Conservation (phyloP, 2,329 filamentous ascomycete species). For the Aureobasidium namibiae region DNA sequence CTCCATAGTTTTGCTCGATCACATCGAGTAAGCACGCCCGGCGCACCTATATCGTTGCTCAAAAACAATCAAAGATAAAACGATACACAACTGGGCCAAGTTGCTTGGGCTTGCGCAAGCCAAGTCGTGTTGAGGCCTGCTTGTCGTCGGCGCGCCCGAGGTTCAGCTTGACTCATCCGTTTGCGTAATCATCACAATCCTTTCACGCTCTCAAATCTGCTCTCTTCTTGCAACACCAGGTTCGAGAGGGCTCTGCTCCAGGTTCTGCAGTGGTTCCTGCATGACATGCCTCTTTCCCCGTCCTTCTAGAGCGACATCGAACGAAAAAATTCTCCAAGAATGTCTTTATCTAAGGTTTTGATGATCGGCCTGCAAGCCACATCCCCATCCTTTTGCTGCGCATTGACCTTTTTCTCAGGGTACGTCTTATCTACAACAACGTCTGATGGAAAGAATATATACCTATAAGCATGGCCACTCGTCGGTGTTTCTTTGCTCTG, state of each 20-base stretch:
- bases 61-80: neutral
- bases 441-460: neutral
- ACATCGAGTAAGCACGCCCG: conserved; percentile 9
- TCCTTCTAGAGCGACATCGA: neutral
- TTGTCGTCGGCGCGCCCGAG: neutral
- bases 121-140: neutral
- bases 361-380: neutral
- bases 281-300: neutral
- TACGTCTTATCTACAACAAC: neutral
- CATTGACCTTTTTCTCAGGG: neutral
- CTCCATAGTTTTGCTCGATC: conserved; percentile 3
- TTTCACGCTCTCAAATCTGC: neutral
- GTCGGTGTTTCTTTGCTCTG: neutral
- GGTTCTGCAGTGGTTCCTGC: neutral
- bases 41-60: neutral
- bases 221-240: neutral
- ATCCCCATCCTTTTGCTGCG: conserved; percentile 10
- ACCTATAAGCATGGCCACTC: neutral
- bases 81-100: conserved; percentile 1
- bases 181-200: neutral
- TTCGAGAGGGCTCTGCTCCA: neutral
- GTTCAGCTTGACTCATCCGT: neutral
- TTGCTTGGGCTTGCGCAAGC: neutral
- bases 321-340: neutral
- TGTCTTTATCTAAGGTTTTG: conserved; percentile 8